These are phyloP conservation scores for Acer yangbiense DNA, from an alignment of 345 rosid species.

Conservation along the genomic window DNA sequence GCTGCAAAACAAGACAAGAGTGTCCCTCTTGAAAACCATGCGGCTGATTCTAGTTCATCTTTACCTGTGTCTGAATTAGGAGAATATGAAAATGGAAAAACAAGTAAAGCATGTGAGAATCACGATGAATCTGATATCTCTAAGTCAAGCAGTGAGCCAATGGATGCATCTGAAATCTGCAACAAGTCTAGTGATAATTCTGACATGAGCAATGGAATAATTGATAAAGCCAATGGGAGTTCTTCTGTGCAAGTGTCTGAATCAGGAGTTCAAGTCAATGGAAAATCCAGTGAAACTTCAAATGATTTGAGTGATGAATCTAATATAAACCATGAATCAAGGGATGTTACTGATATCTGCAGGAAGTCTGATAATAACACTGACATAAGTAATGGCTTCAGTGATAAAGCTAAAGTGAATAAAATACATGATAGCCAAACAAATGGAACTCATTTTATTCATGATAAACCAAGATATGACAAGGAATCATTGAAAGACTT, in stretches of 20 bases:
- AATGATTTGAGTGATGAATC: conserved; percentile 33
- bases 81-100: conserved; percentile 31
- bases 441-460: conserved; percentile 40
- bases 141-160: conserved; percentile 21
- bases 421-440: conserved; percentile 35
- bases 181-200: conserved; percentile 18
- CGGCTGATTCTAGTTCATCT: conserved; percentile 28
- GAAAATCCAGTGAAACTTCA: conserved; percentile 31
- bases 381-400: conserved; percentile 34
- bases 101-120: conserved; percentile 29
- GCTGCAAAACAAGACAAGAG: conserved; percentile 52
- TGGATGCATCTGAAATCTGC: conserved; percentile 24
- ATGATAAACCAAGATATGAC: conserved; percentile 36
- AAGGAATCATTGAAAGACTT: conserved; percentile 36
- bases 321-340: conserved; percentile 23
- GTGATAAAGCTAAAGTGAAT: conserved; percentile 37
- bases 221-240: conserved; percentile 23
- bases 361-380: conserved; percentile 35
- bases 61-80: conserved; percentile 25
- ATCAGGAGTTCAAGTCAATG: conserved; percentile 44
- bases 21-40: conserved; percentile 28
- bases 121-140: conserved; percentile 28
- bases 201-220: conserved; percentile 21
- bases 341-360: conserved; percentile 40
- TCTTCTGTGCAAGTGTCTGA: conserved; percentile 37